Evolutionary conservation across 2,329 filamentous ascomycete species (phyloP), one percentile per base, ranked within the genome.

Genomic region (Colletotrichum caudatum): DNA sequence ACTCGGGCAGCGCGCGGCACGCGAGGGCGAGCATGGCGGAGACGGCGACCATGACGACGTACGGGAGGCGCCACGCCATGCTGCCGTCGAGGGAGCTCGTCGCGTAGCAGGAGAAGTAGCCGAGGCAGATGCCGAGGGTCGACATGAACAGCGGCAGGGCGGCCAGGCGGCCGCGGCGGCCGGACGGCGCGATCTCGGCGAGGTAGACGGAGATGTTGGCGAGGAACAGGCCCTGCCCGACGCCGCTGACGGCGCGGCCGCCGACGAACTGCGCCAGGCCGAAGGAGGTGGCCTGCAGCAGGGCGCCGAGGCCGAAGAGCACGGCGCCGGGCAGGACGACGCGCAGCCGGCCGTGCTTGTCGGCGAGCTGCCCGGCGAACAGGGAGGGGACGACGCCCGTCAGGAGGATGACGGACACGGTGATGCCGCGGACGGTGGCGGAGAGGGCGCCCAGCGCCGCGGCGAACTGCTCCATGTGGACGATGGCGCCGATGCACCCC

Each of bases 101-200:
- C 9, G 86, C 88, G 73, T 91, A 91, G 77, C 88, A 90, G 12
- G 83, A 84, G 74, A 92, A 91, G 74, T 89, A 91, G 0, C 89
- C 90, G 0, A 82, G 58, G 12, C 85, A 85, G 2, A 91, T 77
- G 0, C 87, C 89, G 1, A 84, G 60, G 0, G 84, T 85, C 3
- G 83, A 83, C 56, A 88, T 76, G 60, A 90, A 80, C 73, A 91
- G 88, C 0, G 88, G 86, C 5, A 86, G 77, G 0, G 86, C 85
- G 0, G 85, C 84, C 2, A 91, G 76, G 0, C 83, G 80, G 0
- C 88, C 89, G 37, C 89, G 80, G 5, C 81, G 78, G 5, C 78
- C 79, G 1, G 84, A 80, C 0, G 89, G 89, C 1, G 89, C 86
- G 20, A 91, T 89, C 77, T 92, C 90, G 68, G 86, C 87, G 35